Evolutionary conservation across 495 filamentous ascomycete species (phyloP).

Genomic region (Opeltia flavorubescens): DNA sequence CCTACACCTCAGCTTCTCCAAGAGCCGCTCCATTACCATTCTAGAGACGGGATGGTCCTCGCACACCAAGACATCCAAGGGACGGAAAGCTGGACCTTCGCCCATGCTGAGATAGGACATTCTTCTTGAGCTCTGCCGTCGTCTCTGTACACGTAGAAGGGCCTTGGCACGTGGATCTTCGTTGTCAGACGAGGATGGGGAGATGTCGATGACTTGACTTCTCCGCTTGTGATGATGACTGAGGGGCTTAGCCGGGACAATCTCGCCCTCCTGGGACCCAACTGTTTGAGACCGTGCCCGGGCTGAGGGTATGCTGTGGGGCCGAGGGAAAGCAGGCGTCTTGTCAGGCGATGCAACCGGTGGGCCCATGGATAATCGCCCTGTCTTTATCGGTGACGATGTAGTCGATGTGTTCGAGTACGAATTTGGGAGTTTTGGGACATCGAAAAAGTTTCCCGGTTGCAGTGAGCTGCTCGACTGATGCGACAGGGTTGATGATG

Average conservation of each 20-base stretch:
- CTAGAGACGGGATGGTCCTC: conserved; percentile 97
- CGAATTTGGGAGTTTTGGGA: conserved; percentile 42
- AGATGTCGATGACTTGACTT: conserved; percentile 91
- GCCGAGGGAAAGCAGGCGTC: conserved; percentile 24
- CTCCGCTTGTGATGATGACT: conserved; percentile 68
- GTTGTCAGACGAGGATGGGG: conserved; percentile 93
- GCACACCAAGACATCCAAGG: conserved; percentile 87
- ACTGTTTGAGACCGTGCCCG: conserved; percentile 83
- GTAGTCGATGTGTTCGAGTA: conserved; percentile 45
- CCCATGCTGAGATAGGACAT: conserved; percentile 76
- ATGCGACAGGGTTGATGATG: conserved; percentile 69
- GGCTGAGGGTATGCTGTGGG: conserved; percentile 36
- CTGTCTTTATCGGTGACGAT: conserved; percentile 64
- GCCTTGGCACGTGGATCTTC: conserved; percentile 86
- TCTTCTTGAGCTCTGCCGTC: conserved; percentile 79
- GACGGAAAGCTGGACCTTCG: conserved; percentile 75
- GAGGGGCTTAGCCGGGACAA: conserved; percentile 46
- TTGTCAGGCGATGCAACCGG: conserved; percentile 36
- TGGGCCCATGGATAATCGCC: conserved; percentile 37
- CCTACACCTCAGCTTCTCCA: conserved; percentile 88
- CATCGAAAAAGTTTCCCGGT: conserved; percentile 57
- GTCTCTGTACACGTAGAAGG: conserved; percentile 80
- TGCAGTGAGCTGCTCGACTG: conserved; percentile 60
- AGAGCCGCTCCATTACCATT: conserved; percentile 89
- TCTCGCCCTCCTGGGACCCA: conserved; percentile 82